These are phyloP conservation scores for Chlorella sorokiniana DNA, from an alignment of 139 green algal genomes.

Conservation along the genomic window DNA sequence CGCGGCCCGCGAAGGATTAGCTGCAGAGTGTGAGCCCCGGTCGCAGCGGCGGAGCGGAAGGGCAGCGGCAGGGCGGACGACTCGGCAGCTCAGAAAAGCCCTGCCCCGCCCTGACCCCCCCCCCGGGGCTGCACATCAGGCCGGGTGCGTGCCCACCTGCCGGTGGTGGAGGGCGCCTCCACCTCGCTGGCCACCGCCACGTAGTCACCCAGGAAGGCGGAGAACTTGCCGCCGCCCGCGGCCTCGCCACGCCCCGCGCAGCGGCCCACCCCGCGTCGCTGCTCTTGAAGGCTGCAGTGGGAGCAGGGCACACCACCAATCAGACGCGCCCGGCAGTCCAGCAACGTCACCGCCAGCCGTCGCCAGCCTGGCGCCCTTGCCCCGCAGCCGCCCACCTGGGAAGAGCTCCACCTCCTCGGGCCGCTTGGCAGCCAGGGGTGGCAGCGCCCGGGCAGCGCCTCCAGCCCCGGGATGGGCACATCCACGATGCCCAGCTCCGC, in stretches of 20 bases:
- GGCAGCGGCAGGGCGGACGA: neutral
- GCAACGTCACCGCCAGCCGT: neutral
- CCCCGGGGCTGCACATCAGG: neutral
- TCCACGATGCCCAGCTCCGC: constrained; percentile 87
- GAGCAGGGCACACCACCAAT: no score
- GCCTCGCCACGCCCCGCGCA: neutral
- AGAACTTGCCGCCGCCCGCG: constrained; percentile 31
- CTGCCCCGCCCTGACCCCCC: no score
- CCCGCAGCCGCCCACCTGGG: constrained; percentile 29
- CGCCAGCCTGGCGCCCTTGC: neutral
- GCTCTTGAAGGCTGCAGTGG: constrained; percentile 49
- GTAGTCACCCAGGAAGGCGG: constrained; percentile 60
- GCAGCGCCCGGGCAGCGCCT: constrained; percentile 43
- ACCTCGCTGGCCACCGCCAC: constrained; percentile 25
- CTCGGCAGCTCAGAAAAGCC: neutral
- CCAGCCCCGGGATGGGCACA: constrained; percentile 43
- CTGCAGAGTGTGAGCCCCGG: neutral
- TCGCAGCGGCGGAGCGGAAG: neutral
- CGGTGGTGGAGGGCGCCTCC: neutral
- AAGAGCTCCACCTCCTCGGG: constrained; percentile 67
- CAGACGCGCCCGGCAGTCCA: no score
- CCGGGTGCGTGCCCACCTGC: no score
- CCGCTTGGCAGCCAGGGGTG: constrained; percentile 36
- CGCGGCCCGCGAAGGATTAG: constrained; percentile 21
- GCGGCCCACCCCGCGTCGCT: constrained; percentile 24